These are phyloP conservation scores for Agrocybe chaxingu DNA, from an alignment of 768 basidiomycete species.

Conservation along the genomic window DNA sequence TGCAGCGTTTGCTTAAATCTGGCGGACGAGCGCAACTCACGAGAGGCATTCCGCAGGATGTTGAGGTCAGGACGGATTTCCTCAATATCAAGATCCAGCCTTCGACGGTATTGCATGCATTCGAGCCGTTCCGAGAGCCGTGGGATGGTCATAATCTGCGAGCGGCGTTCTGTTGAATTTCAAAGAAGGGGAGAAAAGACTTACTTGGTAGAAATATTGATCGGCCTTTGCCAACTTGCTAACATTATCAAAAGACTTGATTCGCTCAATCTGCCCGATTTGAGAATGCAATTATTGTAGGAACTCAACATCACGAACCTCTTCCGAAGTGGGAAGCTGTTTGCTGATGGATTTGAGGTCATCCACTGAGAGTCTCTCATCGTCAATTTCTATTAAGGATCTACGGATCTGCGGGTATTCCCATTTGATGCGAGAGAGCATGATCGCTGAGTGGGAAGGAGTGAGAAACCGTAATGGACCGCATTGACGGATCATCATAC, in stretches of 20 bases:
- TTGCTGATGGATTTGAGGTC: constrained; percentile 71
- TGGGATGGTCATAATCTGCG: constrained; percentile 75
- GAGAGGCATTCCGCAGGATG: constrained; percentile 65
- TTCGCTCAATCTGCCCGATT: constrained; percentile 47
- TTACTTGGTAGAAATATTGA: constrained; percentile 75
- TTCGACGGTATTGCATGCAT: constrained; percentile 82
- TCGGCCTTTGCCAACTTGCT: constrained; percentile 79
- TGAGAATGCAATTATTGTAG: neutral
- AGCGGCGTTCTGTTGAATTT: neutral
- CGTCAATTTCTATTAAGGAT: constrained; percentile 72
- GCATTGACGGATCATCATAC: constrained; percentile 32
- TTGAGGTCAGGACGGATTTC: constrained; percentile 83
- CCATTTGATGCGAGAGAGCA: constrained; percentile 76
- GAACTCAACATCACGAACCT: constrained; percentile 40
- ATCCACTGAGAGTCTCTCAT: constrained; percentile 65
- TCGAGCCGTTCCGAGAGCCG: constrained; percentile 70
- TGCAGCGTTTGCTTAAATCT: constrained; percentile 71
- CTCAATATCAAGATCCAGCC: constrained; percentile 76
- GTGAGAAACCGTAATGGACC: constrained; percentile 6
- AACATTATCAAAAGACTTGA: constrained; percentile 70
- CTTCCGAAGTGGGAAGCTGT: constrained; percentile 78
- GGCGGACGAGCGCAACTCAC: constrained; percentile 60
- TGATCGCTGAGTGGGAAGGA: constrained; percentile 54
- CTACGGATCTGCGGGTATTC: constrained; percentile 61
- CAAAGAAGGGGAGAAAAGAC: constrained; percentile 4